Conservation (phyloP, 768 basidiomycete species). For the Tulasnella sp. region DNA sequence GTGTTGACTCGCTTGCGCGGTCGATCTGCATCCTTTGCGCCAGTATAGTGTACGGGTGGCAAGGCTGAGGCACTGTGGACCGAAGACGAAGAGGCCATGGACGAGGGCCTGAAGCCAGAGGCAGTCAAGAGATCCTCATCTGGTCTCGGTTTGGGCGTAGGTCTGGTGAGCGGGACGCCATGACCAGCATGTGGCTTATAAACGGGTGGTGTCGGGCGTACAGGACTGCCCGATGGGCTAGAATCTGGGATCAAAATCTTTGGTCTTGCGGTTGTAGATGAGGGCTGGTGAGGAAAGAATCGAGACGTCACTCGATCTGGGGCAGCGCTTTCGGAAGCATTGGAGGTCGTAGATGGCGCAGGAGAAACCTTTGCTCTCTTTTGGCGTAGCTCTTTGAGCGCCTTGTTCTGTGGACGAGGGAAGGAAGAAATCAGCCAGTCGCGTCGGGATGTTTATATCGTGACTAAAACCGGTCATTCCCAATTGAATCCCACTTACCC, state of each 20-base stretch:
- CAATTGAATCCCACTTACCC: too few relatives aligned
- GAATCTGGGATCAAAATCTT: conserved; percentile 62
- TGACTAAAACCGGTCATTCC: too few relatives aligned
- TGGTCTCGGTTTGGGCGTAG: conserved; percentile 26
- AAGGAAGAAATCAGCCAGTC: background rate
- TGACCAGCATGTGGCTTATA: conserved; percentile 29
- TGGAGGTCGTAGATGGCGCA: background rate
- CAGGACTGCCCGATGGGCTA: conserved; percentile 38
- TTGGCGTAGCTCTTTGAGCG: conserved; percentile 10
- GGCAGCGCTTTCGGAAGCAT: conserved; percentile 2
- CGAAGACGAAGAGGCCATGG: conserved; percentile 18
- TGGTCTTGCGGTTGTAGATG: conserved; percentile 24
- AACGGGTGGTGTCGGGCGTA: conserved; percentile 32
- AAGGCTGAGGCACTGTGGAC: background rate
- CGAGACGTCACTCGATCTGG: conserved; percentile 36
- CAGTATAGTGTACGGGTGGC: conserved; percentile 24
- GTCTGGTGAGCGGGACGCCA: conserved; percentile 36
- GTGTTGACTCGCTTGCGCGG: conserved; percentile 33
- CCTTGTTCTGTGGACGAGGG: background rate
- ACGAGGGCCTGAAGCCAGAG: conserved; percentile 43
- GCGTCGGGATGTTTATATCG: too few relatives aligned
- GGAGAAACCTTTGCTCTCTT: conserved; percentile 9
- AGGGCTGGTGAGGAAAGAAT: conserved; percentile 41
- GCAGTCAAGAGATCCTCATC: conserved; percentile 15
- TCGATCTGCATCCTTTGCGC: conserved; percentile 26